Base-by-base conservation (phyloP, 2,329 filamentous ascomycete species). In the Bipolaris bicolor region DNA sequence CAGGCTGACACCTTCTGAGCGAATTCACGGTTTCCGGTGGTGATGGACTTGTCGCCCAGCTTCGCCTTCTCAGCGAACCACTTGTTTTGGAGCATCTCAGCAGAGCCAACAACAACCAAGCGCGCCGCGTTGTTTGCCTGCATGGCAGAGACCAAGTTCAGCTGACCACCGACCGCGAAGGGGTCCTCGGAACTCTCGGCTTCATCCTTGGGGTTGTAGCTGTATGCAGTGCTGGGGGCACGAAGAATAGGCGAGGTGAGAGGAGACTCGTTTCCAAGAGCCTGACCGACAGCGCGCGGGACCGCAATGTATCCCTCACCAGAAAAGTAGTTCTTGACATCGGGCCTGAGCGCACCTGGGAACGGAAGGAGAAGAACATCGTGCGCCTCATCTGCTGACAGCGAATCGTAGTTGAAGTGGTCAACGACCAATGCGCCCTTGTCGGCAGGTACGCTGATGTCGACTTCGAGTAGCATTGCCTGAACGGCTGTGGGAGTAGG, bases 111-210 rank as follows among this genome's bases (percentile, higher is more conserved):
- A 18, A 99, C 84, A 34, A 90, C 89, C 72, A 99, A 86, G 57
- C 95, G 90, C 7, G 95, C 95, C 53, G 91, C 96, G 82, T 98
- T 98, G 77, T 92, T 89, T 29, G 91, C 92, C 81, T 99, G 95
- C 77, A 97, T 82, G 10, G 89, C 84, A 13, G 92, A 92, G n/a
- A 96, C 86, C 20, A 99, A 83, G 41, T 87, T 86, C 62, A 99
- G 82, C 81, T 99, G 95, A 69, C 83, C 82, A 46, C 95, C 95
- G 52, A 89, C 88, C 26, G 90, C 92, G 73, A 96, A 96, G 45
- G 92, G 84, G 60, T 97, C 93, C 65, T 96, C 92, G 3, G 92
- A 82, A 46, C 87, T 75, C 7, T 77, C 86, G 39, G 81, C 76
- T 71, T 96, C 90, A 62, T 97, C 92, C 83, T 96, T 96, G 52